Base-by-base conservation (phyloP, 768 basidiomycete species). In the Rhizopogon vesiculosus region DNA sequence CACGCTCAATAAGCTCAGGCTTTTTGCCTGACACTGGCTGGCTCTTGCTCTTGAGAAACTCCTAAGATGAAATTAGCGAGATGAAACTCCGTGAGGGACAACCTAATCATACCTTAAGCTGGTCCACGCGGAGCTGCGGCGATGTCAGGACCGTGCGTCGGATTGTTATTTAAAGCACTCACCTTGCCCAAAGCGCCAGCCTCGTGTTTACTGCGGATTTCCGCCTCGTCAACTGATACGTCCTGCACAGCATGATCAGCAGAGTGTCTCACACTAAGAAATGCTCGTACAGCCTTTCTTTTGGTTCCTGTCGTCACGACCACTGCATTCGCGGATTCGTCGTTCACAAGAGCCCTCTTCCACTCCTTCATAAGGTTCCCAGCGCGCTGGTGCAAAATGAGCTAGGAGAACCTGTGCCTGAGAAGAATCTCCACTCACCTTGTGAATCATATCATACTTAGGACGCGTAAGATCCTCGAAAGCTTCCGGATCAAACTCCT, bases 401-500 rank as follows among this genome's bases (percentile, higher is more conserved):
- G 46, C n/a, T 38, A 13, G 9, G 56, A 40, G 12, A 45, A 29
- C 43, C 35, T 49, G 39, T 31, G 28, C 28, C 48, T 52, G 25
- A 4, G 33, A 51, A 22, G 2, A 15, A 18, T 16, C 48, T 38
- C 1, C 7, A 56, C 76, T 51, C 56, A 91, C 92, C 78, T 89
- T 84, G 64, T 92, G 88, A 54, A 98, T 93, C 66, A 80, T 78
- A 55, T 85, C 82, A 45, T 83, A 73, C 62, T 89, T 86, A 4
- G 95, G 95, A 56, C 79, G 67, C 0, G 95, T 93, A 61, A 86
- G 72, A 70, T 99, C 96, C 59, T 90, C 86, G 57, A 92, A 91
- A 0, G 82, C 72, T 54, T 84, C 82, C 1, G 80, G 75, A 66
- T 96, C 85, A 59, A 87, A 97, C 56, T 93, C 84, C 65, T 97